A percentile compares a stretch with the other conserved stretches of the same genome.
Evolutionary conservation across 1,284 basidiomycete species (phyloP).

Genomic region (Pisolithus thermaeus): DNA sequence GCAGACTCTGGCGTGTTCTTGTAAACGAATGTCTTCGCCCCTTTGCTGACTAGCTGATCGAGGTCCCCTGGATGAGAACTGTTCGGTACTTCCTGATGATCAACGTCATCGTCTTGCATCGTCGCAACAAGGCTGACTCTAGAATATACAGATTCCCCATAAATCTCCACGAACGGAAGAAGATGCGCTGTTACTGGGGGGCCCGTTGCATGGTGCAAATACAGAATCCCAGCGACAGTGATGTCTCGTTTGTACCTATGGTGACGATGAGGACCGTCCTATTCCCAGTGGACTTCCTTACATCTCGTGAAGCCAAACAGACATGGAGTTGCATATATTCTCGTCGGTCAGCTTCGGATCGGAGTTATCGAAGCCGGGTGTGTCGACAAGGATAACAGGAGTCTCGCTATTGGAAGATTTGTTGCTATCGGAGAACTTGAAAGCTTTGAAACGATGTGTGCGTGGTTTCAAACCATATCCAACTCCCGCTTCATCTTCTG

Average conservation of each 20-base stretch:
- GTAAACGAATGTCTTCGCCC: background rate
- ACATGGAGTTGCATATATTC: background rate
- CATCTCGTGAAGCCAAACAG: background rate
- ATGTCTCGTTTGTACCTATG: background rate
- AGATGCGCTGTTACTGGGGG: background rate
- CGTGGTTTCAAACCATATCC: background rate
- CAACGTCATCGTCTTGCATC: background rate
- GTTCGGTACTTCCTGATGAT: background rate
- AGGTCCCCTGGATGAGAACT: background rate
- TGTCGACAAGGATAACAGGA: background rate
- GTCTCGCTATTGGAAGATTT: background rate
- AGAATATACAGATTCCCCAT: background rate
- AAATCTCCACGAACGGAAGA: background rate
- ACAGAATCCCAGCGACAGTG: background rate
- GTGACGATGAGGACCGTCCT: background rate
- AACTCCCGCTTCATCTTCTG: background rate
- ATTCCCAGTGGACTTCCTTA: background rate
- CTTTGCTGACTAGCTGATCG: conserved; percentile 7
- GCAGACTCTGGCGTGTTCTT: background rate
- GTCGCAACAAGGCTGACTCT: background rate
- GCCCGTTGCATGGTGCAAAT: background rate
- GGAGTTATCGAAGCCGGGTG: background rate
- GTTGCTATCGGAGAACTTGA: background rate
- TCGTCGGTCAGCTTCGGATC: background rate
- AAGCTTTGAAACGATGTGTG: background rate